These are phyloP conservation scores for Dactylellina cionopaga DNA, from an alignment of 2,329 filamentous ascomycete genomes.

Conservation along the genomic window DNA sequence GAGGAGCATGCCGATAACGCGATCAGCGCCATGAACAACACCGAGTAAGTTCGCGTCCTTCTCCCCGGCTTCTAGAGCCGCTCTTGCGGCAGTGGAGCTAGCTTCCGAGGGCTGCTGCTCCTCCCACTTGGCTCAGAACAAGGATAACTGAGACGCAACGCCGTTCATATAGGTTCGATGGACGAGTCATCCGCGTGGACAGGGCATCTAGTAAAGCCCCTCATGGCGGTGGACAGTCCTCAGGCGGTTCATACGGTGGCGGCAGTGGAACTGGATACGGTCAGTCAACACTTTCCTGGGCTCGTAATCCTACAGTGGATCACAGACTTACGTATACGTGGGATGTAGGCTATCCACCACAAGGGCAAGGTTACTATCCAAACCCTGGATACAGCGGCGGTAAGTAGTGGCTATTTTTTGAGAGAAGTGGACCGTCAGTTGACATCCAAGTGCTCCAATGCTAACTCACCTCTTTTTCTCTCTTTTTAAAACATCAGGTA, in stretches of 20 bases:
- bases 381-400: slow-evolving; percentile 13
- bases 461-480: slow-evolving; percentile 38
- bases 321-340: slow-evolving; percentile 52
- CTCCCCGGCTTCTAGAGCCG: slow-evolving; percentile 10
- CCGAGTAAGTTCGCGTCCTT: slow-evolving; percentile 73
- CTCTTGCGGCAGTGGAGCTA: slow-evolving; percentile 44
- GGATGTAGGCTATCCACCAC: slow-evolving; percentile 31
- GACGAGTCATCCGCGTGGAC: slow-evolving; percentile 84
- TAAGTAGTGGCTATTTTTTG: slow-evolving; percentile 26
- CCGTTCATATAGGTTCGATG: slow-evolving; percentile 77
- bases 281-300: slow-evolving; percentile 52
- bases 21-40: slow-evolving; percentile 77
- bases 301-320: slow-evolving; percentile 42
- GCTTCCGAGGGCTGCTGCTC: slow-evolving; percentile 52
- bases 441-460: slow-evolving; percentile 5
- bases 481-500: slow-evolving; percentile 10
- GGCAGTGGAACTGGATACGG: slow-evolving; percentile 33
- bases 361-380: slow-evolving; percentile 40
- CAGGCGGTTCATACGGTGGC: slow-evolving; percentile 13
- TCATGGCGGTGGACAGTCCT: slow-evolving; percentile 30
- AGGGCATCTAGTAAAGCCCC: slow-evolving; percentile 63
- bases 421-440: slow-evolving; percentile 26
- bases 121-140: slow-evolving; percentile 45
- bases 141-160: slow-evolving; percentile 54
- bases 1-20: slow-evolving; percentile 80